These are phyloP conservation scores for Clonostachys chloroleuca DNA, from an alignment of 2,329 filamentous ascomycete species.

Conservation along the genomic window DNA sequence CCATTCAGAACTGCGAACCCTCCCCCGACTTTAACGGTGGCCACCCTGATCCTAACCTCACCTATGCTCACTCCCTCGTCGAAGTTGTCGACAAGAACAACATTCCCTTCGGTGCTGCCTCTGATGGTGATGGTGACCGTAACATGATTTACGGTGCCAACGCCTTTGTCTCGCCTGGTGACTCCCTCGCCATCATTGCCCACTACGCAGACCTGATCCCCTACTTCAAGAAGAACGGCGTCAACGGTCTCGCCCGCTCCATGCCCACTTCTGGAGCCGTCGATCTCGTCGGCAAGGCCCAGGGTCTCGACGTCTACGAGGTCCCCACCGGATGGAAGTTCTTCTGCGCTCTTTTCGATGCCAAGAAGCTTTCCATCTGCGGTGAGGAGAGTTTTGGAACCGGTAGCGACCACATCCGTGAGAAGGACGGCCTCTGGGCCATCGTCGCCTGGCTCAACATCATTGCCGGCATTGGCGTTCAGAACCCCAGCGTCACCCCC, in stretches of 20 bases:
- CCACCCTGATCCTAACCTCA: constrained; percentile 96
- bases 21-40: constrained; percentile 95
- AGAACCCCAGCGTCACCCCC: constrained; percentile 73
- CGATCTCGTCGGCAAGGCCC: constrained; percentile 92
- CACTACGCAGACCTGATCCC: constrained; percentile 95
- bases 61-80: constrained; percentile 92
- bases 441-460: constrained; percentile 98
- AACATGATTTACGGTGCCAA: constrained; percentile 99
- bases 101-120: constrained; percentile 94
- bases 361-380: constrained; percentile 95
- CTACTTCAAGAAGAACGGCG: constrained; percentile 96
- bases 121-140: constrained; percentile 94
- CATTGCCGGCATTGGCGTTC: constrained; percentile 86
- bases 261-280: constrained; percentile 98
- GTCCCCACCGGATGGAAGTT: constrained; percentile 99
- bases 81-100: constrained; percentile 87
- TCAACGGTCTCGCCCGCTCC: constrained; percentile 90
- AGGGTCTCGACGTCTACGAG: constrained; percentile 88
- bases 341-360: constrained; percentile 94
- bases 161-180: constrained; percentile 92
- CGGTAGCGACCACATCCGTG: constrained; percentile 96
- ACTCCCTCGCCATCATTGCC: constrained; percentile 96
- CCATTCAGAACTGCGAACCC: constrained; percentile 87
- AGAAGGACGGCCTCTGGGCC: constrained; percentile 98
- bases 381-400: constrained; percentile 98